These are phyloP conservation scores for Cytospora schulzeri DNA, from an alignment of 2,329 filamentous ascomycete species.

Conservation along the genomic window DNA sequence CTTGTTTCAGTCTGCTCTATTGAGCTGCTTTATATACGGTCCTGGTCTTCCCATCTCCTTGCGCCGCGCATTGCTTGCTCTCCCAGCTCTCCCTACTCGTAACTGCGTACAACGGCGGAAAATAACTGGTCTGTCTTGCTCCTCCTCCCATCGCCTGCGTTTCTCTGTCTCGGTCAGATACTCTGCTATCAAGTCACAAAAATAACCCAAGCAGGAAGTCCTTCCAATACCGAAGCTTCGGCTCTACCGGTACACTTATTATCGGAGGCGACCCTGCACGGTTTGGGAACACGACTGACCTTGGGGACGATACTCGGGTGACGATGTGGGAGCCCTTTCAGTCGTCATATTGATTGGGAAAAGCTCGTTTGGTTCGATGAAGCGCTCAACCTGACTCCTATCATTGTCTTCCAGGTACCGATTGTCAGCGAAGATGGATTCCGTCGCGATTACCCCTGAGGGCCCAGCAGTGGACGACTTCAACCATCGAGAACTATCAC, in stretches of 20 bases:
- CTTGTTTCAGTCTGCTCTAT: constrained; percentile 28
- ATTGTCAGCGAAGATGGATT: constrained; percentile 4
- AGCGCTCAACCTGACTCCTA: background rate
- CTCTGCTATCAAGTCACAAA: constrained; percentile 8
- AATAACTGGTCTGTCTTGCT: constrained; percentile 31
- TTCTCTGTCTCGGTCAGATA: constrained; percentile 26
- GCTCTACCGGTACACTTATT: constrained; percentile 1
- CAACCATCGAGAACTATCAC: constrained; percentile 38
- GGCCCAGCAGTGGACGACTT: constrained; percentile 31
- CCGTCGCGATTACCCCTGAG: constrained; percentile 19
- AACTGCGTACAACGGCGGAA: constrained; percentile 31
- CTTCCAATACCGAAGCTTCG: background rate
- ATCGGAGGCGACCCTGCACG: constrained; percentile 8
- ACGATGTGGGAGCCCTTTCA: constrained; percentile 16
- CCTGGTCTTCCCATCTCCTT: constrained; percentile 23
- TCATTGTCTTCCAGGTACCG: background rate
- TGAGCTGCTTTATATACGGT: constrained; percentile 28
- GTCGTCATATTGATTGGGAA: background rate
- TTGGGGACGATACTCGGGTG: constrained; percentile 3
- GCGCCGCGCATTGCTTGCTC: constrained; percentile 24
- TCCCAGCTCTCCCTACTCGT: constrained; percentile 27
- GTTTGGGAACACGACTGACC: constrained; percentile 5
- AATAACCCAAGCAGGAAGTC: background rate
- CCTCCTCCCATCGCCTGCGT: constrained; percentile 7
- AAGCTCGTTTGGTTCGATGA: background rate